Conservation (phyloP, 1,284 basidiomycete species). For the Moesziomyces sp. region DNA sequence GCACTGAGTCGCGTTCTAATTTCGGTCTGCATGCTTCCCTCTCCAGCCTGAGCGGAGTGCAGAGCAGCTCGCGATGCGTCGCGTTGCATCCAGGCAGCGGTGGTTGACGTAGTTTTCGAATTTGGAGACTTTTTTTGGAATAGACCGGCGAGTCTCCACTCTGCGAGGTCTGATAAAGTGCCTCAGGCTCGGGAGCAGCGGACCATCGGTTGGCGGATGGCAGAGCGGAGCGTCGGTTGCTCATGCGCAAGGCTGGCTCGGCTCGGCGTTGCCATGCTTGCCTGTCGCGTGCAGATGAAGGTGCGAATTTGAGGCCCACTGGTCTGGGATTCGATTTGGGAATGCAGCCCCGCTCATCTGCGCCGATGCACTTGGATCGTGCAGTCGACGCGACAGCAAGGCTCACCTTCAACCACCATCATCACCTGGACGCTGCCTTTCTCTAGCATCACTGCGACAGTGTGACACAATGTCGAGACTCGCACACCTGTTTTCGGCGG, state of each 20-base stretch:
- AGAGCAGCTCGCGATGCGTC: no score
- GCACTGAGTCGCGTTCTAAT: no score
- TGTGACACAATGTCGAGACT: constrained; percentile 9
- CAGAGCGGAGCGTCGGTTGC: background rate
- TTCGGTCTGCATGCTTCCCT: no score
- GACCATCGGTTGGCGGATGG: no score
- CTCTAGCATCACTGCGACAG: no score
- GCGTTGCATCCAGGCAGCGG: no score
- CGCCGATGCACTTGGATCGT: background rate
- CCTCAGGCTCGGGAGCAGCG: background rate
- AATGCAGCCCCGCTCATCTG: background rate
- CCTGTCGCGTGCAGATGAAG: background rate
- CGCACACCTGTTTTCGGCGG: constrained; percentile 8
- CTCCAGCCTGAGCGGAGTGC: no score
- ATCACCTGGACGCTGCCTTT: background rate
- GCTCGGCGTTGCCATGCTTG: background rate
- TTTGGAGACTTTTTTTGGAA: background rate
- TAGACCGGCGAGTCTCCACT: no score
- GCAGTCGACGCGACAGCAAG: background rate
- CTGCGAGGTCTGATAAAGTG: no score
- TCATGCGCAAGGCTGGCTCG: background rate
- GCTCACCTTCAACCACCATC: background rate
- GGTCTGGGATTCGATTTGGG: background rate
- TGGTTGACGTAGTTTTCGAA: constrained; percentile 1
- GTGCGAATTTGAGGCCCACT: background rate